Base-by-base conservation (phyloP, 2,329 filamentous ascomycete genomes). In the Pezicula neosporulosa region DNA sequence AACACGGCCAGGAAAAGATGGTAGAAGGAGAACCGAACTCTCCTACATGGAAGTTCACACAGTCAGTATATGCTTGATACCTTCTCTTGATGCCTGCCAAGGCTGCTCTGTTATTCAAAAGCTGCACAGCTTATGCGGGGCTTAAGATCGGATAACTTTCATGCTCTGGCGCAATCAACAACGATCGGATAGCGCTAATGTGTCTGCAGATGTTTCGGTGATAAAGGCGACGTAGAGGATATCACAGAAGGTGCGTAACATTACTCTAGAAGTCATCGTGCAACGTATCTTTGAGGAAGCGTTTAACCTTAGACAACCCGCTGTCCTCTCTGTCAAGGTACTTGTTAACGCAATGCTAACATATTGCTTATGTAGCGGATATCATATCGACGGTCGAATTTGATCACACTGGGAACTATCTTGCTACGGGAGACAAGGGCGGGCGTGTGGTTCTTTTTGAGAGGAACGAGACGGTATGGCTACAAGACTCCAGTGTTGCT, bases 41-140 rank as follows among this genome's bases (percentile, higher is more conserved):
- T 77, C 92, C 92, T 70, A 97, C 92, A 76, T 97, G 93, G 93
- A 97, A 97, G 82, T 97, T 97, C 78, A 97, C 93, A 74, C 93
- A 97, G 92, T 68, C 33, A 66, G 66, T 68, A 55, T 43, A 33
- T 47, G 44, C 39, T 37, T 51, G 37, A 18, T 37, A 15, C 48
- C 18, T 48, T 39, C 41, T 45, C 47, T 37, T 45, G 33, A 18
- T 35, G n/a, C 47, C 47, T n/a, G 10, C 9, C 37, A 28, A 7
- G 37, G 19, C 27, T 43, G 30, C 30, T 33, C 6, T 10, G 30
- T 4, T 33, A 10, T 33, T 33, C 12, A 10, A 33, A 10, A 10
- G 2, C 12, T 33, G 30, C 30, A 33, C 9, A 33, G 9, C 30
- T 33, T 33, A 13, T 33, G 30, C 30, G 30, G 30, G 30, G 10